Evolutionary conservation across 2,329 filamentous ascomycete genomes (phyloP).

Genomic region (Botrytis sinoallii): DNA sequence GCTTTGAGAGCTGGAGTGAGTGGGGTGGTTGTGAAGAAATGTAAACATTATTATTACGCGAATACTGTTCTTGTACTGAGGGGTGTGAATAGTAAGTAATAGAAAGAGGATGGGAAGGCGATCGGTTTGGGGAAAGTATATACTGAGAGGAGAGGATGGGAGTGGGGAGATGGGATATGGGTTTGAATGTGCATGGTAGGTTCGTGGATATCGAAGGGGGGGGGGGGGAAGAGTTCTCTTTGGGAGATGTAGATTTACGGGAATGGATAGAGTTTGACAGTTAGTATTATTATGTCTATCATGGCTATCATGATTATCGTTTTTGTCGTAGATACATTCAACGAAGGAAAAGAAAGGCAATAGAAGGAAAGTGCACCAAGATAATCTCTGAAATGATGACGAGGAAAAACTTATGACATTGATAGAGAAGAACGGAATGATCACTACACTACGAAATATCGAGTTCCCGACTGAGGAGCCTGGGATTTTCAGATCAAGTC

Average conservation of each 20-base stretch:
- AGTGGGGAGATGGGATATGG: neutral
- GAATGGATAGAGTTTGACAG: neutral
- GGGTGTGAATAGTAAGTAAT: neutral
- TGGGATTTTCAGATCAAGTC: neutral
- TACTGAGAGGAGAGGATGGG: neutral
- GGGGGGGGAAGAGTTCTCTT: neutral
- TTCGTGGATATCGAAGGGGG: neutral
- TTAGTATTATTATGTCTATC: neutral
- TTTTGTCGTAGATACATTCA: neutral
- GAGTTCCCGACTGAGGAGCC: neutral
- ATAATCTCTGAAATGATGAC: neutral
- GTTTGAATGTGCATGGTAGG: neutral
- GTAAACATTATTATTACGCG: no score
- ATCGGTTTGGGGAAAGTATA: neutral
- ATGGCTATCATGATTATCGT: no score
- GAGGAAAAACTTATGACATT: neutral
- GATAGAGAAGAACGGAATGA: no score
- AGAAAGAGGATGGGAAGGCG: no score
- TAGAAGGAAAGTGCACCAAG: neutral
- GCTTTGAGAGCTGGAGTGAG: no score
- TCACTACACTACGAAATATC: neutral
- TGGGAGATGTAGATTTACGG: neutral
- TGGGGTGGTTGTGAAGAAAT: no score
- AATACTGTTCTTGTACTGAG: no score
- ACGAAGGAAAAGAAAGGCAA: accelerated